Conservation (phyloP, 805 yeast genomes). For the Pichia ethanolica region DNA sequence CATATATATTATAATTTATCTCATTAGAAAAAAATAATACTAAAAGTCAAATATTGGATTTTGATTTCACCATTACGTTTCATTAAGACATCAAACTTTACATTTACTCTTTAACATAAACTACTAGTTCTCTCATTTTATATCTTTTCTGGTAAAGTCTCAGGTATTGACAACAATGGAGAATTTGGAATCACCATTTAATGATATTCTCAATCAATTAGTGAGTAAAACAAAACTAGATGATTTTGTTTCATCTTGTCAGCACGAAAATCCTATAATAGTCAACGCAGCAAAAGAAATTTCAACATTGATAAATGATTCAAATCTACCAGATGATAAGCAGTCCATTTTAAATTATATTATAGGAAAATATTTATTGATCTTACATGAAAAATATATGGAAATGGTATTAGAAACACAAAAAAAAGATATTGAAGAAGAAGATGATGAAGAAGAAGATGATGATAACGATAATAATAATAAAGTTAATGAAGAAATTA, state of each 20-base stretch:
- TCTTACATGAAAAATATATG: not conserved
- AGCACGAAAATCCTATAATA: not conserved
- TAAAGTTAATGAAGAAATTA: not conserved
- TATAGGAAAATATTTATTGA: conserved; percentile 1
- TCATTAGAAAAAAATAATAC: no score
- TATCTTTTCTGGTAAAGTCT: no score
- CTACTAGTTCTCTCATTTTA: no score
- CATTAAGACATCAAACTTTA: no score
- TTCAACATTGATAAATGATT: not conserved
- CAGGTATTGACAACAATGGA: not conserved
- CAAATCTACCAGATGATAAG: not conserved
- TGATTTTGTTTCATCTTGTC: not conserved
- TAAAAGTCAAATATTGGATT: no score
- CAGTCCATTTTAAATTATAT: not conserved
- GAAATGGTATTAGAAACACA: not conserved
- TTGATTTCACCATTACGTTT: no score
- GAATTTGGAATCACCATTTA: not conserved
- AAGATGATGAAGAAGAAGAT: not conserved
- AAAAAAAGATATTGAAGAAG: not conserved
- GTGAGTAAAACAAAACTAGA: not conserved
- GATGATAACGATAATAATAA: not conserved
- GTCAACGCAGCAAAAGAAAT: not conserved
- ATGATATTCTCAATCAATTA: not conserved
- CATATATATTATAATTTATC: no score
- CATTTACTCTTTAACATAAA: no score